These are phyloP conservation scores for Lippia alba DNA, from an alignment of 305 asterid species.

Conservation along the genomic window DNA sequence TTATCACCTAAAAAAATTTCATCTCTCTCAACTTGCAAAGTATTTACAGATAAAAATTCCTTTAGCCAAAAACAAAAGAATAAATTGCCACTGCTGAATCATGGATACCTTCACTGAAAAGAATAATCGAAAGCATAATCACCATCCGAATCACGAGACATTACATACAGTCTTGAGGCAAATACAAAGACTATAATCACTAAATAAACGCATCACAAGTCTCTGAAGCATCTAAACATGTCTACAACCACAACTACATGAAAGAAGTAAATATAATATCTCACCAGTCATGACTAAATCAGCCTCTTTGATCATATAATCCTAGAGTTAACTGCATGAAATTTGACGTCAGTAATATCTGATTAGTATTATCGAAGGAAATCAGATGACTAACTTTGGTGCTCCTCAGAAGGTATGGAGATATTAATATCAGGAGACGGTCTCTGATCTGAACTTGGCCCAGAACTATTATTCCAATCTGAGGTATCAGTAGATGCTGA, in stretches of 20 bases:
- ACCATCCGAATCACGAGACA: background rate
- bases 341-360: conserved; percentile 25
- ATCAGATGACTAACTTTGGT: conserved; percentile 25
- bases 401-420: conserved; percentile 63
- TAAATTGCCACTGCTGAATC: no score
- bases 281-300: conserved; percentile 26
- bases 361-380: conserved; percentile 25
- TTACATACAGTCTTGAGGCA: background rate
- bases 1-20: no score
- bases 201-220: conserved; percentile 3
- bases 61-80: no score
- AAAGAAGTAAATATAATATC: conserved; percentile 13
- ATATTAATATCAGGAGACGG: conserved; percentile 81
- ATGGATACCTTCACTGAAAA: background rate
- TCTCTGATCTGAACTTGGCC: conserved; percentile 52
- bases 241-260: conserved; percentile 11
- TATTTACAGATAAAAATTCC: no score
- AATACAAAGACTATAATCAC: conserved; percentile 17
- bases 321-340: conserved; percentile 33
- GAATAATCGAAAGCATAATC: background rate
- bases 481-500: conserved; percentile 60
- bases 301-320: conserved; percentile 25
- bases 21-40: no score
- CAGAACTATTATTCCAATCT: conserved; percentile 61
- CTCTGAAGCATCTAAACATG: conserved; percentile 28